These are phyloP conservation scores for Drechslerella stenobrocha DNA, from an alignment of 2,329 filamentous ascomycete species.

Conservation along the genomic window DNA sequence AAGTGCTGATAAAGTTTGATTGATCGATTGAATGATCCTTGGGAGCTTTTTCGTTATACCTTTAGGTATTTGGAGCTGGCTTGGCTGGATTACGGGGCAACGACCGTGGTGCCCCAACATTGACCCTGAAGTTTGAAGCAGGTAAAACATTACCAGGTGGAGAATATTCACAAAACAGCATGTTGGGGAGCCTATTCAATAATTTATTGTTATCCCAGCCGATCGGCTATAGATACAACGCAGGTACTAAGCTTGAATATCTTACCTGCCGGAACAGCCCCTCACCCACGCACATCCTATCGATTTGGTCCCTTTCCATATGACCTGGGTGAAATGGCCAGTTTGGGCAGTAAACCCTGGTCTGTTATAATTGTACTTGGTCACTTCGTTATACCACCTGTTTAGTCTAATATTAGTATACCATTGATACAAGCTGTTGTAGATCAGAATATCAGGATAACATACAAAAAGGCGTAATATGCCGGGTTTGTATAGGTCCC, in stretches of 20 bases:
- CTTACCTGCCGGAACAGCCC: slow-evolving; percentile 28
- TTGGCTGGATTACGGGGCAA: slow-evolving; percentile 6
- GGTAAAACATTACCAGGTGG: slow-evolving; percentile 34
- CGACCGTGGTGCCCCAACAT: slow-evolving; percentile 15
- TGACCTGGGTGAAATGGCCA: slow-evolving; percentile 73
- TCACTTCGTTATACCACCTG: slow-evolving; percentile 56
- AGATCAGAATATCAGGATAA: neutral
- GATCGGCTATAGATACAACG: neutral
- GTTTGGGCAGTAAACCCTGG: slow-evolving; percentile 65
- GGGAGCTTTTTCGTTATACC: neutral
- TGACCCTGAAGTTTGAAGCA: slow-evolving; percentile 21
- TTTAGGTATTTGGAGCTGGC: slow-evolving; percentile 22
- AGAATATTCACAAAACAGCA: slow-evolving; percentile 41
- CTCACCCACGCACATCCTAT: slow-evolving; percentile 62
- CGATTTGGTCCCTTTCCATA: slow-evolving; percentile 67
- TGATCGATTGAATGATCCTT: no score
- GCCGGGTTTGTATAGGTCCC: slow-evolving; percentile 32
- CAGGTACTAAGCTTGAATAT: neutral
- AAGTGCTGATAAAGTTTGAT: no score
- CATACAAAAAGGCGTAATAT: slow-evolving; percentile 26
- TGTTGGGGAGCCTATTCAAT: slow-evolving; percentile 19
- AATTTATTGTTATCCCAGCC: neutral
- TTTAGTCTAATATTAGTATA: neutral
- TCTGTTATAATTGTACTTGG: slow-evolving; percentile 63
- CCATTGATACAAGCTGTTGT: neutral